phyloP scores from a whole-genome alignment of 2,329 filamentous ascomycete species.

The Colletotrichum eleusines region DNA sequence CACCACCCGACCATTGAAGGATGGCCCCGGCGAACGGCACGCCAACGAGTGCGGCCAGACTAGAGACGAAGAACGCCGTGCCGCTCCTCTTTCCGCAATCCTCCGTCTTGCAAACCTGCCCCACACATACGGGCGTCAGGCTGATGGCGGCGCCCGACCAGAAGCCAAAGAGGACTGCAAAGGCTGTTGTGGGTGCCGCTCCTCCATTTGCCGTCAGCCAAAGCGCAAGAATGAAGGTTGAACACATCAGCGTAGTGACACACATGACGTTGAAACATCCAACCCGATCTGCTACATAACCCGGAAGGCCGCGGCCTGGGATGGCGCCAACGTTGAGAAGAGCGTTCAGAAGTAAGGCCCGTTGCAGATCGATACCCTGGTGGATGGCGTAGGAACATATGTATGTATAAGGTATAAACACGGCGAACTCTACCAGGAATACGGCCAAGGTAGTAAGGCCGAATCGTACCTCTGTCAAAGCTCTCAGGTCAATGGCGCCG shows the following conservation, averaged over 20 bases:
- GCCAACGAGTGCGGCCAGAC: slow-evolving; percentile 68
- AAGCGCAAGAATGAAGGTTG: slow-evolving; percentile 65
- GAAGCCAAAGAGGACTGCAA: slow-evolving; percentile 76
- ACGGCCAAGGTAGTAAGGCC: slow-evolving; percentile 64
- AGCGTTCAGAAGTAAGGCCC: slow-evolving; percentile 75
- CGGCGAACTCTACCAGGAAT: slow-evolving; percentile 70
- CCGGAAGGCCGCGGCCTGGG: slow-evolving; percentile 76
- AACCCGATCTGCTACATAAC: slow-evolving; percentile 74
- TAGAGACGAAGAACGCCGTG: slow-evolving; percentile 77
- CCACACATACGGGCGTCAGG: slow-evolving; percentile 78
- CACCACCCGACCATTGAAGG: slow-evolving; percentile 57
- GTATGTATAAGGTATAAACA: slow-evolving; percentile 77
- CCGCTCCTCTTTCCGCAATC: slow-evolving; percentile 78
- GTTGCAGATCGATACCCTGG: slow-evolving; percentile 63
- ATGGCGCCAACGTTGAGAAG: slow-evolving; percentile 78
- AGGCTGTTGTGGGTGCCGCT: slow-evolving; percentile 67
- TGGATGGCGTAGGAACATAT: slow-evolving; percentile 73
- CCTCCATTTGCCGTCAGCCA: slow-evolving; percentile 68
- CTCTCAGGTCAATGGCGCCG: slow-evolving; percentile 61
- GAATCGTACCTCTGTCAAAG: slow-evolving; percentile 64
- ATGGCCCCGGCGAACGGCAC: slow-evolving; percentile 70
- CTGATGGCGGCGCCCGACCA: slow-evolving; percentile 77
- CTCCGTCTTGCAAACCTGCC: slow-evolving; percentile 75
- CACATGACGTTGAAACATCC: slow-evolving; percentile 80
- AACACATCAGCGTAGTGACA: slow-evolving; percentile 60